Evolutionary conservation across 495 filamentous ascomycete species (phyloP), one percentile per base, ranked within the genome.

Genomic region (Achaetomiella virescens): DNA sequence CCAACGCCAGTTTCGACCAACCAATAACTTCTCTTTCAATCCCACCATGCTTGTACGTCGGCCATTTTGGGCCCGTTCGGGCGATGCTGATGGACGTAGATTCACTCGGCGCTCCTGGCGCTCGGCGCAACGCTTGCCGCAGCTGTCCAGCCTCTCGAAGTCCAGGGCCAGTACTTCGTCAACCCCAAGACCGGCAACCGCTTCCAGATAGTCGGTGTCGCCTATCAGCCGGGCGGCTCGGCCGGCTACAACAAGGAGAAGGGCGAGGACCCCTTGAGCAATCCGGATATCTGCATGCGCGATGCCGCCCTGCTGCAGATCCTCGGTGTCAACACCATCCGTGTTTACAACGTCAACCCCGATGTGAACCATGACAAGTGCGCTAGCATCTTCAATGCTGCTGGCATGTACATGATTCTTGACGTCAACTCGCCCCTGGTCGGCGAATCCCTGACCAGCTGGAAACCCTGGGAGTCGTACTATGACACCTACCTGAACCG

Each of bases 241-340:
- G 77, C 82, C n/a, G 91, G 83, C 41, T 96, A 95, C 73, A 78
- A 84, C 61, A 78, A 81, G 10, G 72, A 67, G 8, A 57, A 65
- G 18, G 75, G 77, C 12, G 67, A 76, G 41, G 92, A 97, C 69
- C 85, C 91, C 46, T 76, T 97, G 47, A 90, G 80, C 63, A 78
- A 96, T 67, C 77, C 74, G 22, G 79, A 84, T 27, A 75, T 81
- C 51, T 97, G 92, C 75, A 72, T 92, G 61, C 85, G 92, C 47
- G 92, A 97, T 78, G 92, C 93, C 47, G 90, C 90, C 10, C 75
- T 97, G 22, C 89, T 97, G 82, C 92, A 97, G 77, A 69, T 79
- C 24, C 76, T 97, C 52, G 83, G 80, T 49, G 70, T 93, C 59
- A 96, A 97, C 76, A 86, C 90, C 27, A 92, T 97, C 70, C 89